Percentiles rank a stretch among this genome's conserved stretches.
These are phyloP conservation scores for Trypethelium eluteriae DNA, from an alignment of 495 filamentous ascomycete genomes.

Conservation along the genomic window DNA sequence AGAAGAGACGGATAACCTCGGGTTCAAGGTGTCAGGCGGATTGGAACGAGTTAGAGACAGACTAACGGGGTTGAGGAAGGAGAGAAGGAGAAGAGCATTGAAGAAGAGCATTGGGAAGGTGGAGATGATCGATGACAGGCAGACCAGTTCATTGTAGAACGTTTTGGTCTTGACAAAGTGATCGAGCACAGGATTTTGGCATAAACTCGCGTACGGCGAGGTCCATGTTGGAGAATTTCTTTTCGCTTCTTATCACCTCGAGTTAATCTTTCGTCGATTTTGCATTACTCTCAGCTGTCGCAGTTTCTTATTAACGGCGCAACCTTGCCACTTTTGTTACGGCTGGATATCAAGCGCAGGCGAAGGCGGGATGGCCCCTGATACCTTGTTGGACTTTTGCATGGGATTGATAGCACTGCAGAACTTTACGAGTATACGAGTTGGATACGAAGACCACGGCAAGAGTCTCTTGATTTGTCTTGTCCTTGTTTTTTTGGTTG, in stretches of 20 bases:
- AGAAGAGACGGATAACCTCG: conserved; percentile 37
- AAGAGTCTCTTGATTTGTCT: neutral
- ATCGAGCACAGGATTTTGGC: neutral
- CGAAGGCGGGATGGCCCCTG: neutral
- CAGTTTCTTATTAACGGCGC: neutral
- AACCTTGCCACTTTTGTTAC: neutral
- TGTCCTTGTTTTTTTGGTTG: neutral
- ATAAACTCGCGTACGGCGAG: too few species aligned
- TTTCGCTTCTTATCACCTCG: neutral
- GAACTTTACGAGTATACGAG: neutral
- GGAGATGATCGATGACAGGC: conserved; percentile 22
- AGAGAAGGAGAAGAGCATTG: conserved; percentile 56
- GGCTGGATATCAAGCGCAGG: neutral
- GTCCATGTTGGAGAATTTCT: neutral
- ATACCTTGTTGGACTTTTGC: neutral
- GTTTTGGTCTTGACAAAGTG: neutral
- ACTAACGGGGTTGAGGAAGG: conserved; percentile 46
- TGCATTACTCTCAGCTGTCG: neutral
- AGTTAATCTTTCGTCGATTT: neutral
- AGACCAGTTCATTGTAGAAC: conserved; percentile 15
- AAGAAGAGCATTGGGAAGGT: conserved; percentile 55
- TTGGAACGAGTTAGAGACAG: conserved; percentile 54
- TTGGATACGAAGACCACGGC: neutral
- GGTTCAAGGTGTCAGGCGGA: conserved; percentile 46
- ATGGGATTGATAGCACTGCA: neutral